These are phyloP conservation scores for Ustilago vetiveriae DNA, from an alignment of 1,284 basidiomycete species.

Conservation along the genomic window DNA sequence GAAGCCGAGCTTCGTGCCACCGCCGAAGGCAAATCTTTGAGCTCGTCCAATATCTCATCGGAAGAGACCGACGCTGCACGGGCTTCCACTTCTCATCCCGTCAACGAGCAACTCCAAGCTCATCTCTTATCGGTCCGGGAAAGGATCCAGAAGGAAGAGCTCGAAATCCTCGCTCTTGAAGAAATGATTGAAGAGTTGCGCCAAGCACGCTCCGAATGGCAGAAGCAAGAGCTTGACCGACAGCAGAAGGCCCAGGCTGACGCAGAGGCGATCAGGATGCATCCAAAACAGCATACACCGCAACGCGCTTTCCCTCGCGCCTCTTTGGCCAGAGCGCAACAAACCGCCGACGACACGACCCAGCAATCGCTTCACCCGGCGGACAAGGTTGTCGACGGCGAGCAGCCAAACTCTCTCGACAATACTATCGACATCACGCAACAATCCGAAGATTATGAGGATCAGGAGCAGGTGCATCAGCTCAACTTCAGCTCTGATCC, in stretches of 20 bases:
- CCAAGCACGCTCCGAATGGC: slow-evolving; percentile 24
- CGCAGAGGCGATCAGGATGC: slow-evolving; percentile 11
- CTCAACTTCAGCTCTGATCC: slow-evolving; percentile 1
- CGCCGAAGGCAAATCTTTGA: slow-evolving; percentile 22
- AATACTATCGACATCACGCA: slow-evolving; percentile 15
- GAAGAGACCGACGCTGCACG: slow-evolving; percentile 1
- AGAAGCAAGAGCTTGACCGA: slow-evolving; percentile 29
- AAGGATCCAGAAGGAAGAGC: slow-evolving; percentile 57
- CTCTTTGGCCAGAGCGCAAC: slow-evolving; percentile 10
- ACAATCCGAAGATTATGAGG: neutral
- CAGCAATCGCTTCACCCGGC: slow-evolving; percentile 1
- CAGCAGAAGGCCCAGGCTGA: slow-evolving; percentile 20
- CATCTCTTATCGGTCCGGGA: slow-evolving; percentile 39
- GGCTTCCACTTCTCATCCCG: slow-evolving; percentile 1
- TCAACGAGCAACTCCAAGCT: slow-evolving; percentile 9
- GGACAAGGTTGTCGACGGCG: slow-evolving; percentile 1
- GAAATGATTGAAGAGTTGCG: slow-evolving; percentile 58
- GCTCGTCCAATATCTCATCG: slow-evolving; percentile 1
- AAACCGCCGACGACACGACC: neutral
- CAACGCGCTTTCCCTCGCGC: slow-evolving; percentile 13
- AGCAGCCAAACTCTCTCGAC: slow-evolving; percentile 14
- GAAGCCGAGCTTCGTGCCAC: slow-evolving; percentile 27
- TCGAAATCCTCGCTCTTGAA: slow-evolving; percentile 65
- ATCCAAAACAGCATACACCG: slow-evolving; percentile 8
- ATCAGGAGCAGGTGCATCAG: slow-evolving; percentile 14